Conservation (phyloP, 225 moss, liverwort and hornwort genomes). For the Pseudoscleropodium purum region DNA sequence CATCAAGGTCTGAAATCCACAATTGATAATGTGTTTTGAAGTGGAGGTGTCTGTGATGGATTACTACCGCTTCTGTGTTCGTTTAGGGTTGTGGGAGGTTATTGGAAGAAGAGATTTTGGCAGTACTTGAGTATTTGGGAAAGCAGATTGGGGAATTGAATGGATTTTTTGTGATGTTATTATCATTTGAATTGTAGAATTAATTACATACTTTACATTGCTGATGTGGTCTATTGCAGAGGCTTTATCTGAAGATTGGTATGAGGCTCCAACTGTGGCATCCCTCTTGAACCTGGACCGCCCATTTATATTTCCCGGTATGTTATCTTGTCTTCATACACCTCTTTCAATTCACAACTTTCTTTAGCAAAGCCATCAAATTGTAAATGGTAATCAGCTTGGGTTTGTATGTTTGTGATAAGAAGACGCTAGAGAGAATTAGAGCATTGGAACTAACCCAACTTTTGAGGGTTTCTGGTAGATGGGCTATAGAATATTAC, state of each 20-base stretch:
- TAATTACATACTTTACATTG: neutral
- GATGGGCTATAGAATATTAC: neutral
- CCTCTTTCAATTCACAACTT: neutral
- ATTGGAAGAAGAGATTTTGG: neutral
- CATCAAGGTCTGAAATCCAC: neutral
- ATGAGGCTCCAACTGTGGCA: constrained; percentile 62
- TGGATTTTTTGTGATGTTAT: neutral
- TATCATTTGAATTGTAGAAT: neutral
- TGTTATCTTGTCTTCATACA: neutral
- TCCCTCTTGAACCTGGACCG: constrained; percentile 74
- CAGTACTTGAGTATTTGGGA: neutral
- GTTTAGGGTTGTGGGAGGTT: neutral
- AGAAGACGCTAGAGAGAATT: neutral
- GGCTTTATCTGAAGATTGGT: constrained; percentile 80
- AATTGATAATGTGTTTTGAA: neutral
- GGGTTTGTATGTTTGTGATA: neutral
- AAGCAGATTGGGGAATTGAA: neutral
- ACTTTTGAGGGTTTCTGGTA: neutral
- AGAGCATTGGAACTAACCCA: neutral
- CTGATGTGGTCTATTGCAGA: constrained; percentile 25
- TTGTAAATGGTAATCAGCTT: neutral
- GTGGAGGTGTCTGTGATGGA: neutral
- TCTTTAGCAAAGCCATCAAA: neutral
- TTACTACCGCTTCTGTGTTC: neutral
- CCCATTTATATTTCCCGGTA: constrained; percentile 93